phyloP scores from a whole-genome alignment of 768 basidiomycete species.

The Lactifluus pinguis region DNA sequence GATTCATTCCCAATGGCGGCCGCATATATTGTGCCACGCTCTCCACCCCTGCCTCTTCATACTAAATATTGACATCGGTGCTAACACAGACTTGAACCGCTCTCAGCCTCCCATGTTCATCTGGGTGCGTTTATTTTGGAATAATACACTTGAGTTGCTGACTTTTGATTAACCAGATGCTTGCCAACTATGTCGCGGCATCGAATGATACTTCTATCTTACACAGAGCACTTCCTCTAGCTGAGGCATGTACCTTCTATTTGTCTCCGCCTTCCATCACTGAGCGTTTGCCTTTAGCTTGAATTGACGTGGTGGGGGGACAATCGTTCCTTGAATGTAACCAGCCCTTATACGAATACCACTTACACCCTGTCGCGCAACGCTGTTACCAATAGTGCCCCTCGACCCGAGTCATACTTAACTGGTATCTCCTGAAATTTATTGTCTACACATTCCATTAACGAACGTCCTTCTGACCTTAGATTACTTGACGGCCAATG shows the following conservation, averaged over 20 bases:
- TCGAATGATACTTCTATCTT: conserved; percentile 73
- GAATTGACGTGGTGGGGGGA: conserved; percentile 79
- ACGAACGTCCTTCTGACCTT: neutral
- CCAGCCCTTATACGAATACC: conserved; percentile 58
- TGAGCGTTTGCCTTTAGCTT: conserved; percentile 32
- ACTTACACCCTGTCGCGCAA: conserved; percentile 65
- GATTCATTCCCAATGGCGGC: conserved; percentile 93
- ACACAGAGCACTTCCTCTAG: conserved; percentile 69
- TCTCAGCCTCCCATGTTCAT: conserved; percentile 92
- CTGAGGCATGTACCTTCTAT: conserved; percentile 43
- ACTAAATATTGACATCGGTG: neutral
- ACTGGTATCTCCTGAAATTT: conserved; percentile 34
- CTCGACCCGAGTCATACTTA: conserved; percentile 79
- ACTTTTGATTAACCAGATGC: conserved; percentile 49
- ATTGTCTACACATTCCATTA: neutral
- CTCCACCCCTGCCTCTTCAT: neutral
- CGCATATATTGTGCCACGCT: conserved; percentile 64
- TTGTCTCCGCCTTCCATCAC: neutral
- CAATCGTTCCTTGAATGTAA: conserved; percentile 62
- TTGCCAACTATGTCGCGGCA: conserved; percentile 68
- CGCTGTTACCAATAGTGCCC: conserved; percentile 73
- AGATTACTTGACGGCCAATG: conserved; percentile 78
- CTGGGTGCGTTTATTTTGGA: conserved; percentile 37
- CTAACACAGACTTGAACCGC: conserved; percentile 58
- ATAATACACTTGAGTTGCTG: neutral